These are phyloP conservation scores for Sporormia fimetaria DNA, from an alignment of 495 filamentous ascomycete genomes.

Conservation along the genomic window DNA sequence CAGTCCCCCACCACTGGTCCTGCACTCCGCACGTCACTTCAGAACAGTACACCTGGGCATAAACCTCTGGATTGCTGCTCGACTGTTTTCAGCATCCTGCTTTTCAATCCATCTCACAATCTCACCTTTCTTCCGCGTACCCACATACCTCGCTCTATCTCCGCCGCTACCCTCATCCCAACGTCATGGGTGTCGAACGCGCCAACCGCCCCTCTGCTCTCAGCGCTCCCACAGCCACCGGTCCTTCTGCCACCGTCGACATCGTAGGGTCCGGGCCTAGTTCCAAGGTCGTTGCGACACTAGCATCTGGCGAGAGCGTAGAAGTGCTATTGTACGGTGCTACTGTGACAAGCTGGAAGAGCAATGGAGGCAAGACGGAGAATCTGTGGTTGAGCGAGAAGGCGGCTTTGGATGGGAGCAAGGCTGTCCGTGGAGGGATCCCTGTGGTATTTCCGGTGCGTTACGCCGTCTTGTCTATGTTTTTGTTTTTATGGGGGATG, in stretches of 20 bases:
- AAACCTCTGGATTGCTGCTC: too few species aligned
- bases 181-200: constrained; percentile 16
- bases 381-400: constrained; percentile 79
- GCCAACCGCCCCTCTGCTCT: constrained; percentile 13
- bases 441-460: constrained; percentile 91
- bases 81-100: too few species aligned
- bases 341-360: constrained; percentile 88
- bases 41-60: too few species aligned
- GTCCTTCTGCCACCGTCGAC: constrained; percentile 11
- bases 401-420: constrained; percentile 56
- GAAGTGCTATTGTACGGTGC: constrained; percentile 82
- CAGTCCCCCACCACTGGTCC: too few species aligned
- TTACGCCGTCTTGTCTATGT: constrained; percentile 9
- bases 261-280: constrained; percentile 14
- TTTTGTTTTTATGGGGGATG: neutral
- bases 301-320: constrained; percentile 78
- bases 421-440: constrained; percentile 64
- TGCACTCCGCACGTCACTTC: too few species aligned
- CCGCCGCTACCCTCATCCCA: too few species aligned
- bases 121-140: too few species aligned
- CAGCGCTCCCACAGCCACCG: constrained; percentile 5
- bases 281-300: constrained; percentile 48
- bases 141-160: too few species aligned
- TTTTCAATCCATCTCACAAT: too few species aligned
- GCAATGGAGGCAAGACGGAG: constrained; percentile 56